Conservation (phyloP, 257 asterid genomes). For the Ocimum tenuiflorum region DNA sequence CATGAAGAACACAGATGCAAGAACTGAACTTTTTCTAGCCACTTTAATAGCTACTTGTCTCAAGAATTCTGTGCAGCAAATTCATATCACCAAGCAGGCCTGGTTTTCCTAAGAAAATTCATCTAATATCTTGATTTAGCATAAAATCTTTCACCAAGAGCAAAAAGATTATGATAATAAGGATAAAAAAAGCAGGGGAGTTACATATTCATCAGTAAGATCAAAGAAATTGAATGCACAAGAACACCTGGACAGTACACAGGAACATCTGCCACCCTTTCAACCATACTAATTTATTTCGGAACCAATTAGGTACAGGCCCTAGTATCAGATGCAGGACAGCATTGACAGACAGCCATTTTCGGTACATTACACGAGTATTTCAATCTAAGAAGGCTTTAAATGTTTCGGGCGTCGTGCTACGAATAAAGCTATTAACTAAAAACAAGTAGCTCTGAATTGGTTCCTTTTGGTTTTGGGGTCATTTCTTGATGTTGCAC, state of each 20-base stretch:
- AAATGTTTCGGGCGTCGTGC: not conserved
- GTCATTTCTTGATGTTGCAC: conserved; percentile 2
- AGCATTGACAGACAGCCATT: not conserved
- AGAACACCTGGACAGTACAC: not conserved
- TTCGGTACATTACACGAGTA: conserved; percentile 6
- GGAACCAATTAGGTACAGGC: not conserved
- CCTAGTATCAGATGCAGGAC: not conserved
- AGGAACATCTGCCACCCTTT: not conserved
- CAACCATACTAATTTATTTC: not conserved
- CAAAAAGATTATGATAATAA: too few relatives aligned
- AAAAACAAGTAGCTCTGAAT: not conserved
- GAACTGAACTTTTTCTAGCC: too few relatives aligned
- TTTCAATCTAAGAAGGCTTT: not conserved
- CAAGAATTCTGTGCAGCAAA: too few relatives aligned
- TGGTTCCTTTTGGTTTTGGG: not conserved
- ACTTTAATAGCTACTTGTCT: too few relatives aligned
- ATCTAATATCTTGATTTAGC: too few relatives aligned
- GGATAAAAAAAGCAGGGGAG: too few relatives aligned
- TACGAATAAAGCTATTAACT: conserved; percentile 2
- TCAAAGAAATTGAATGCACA: too few relatives aligned
- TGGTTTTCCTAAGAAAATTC: too few relatives aligned
- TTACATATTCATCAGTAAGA: too few relatives aligned
- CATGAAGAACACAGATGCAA: too few relatives aligned
- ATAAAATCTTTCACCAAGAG: too few relatives aligned
- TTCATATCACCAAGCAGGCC: too few relatives aligned